These are phyloP conservation scores for Pugionium cornutum DNA, from an alignment of 345 rosid species.

Conservation along the genomic window DNA sequence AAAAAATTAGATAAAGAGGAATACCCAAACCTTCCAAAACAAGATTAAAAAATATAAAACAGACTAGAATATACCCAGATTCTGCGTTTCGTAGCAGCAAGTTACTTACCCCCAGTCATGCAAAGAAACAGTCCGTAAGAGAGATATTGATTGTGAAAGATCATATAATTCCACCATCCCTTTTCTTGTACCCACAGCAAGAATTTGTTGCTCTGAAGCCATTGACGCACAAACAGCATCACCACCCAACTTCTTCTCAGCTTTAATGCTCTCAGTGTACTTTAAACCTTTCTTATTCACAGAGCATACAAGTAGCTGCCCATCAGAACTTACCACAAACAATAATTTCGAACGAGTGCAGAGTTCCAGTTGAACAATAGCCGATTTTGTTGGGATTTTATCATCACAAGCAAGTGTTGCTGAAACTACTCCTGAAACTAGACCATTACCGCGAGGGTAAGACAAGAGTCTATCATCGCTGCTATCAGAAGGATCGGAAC, in stretches of 20 bases:
- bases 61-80: slow-evolving; percentile 1
- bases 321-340: slow-evolving; percentile 72
- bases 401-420: slow-evolving; percentile 40
- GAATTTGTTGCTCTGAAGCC: slow-evolving; percentile 88
- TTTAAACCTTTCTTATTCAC: slow-evolving; percentile 84
- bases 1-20: not conserved
- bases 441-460: slow-evolving; percentile 55
- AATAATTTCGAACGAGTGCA: slow-evolving; percentile 68
- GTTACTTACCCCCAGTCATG: slow-evolving; percentile 91
- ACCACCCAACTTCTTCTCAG: slow-evolving; percentile 66
- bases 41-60: not conserved
- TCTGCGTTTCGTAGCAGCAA: slow-evolving; percentile 11
- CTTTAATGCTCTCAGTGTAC: slow-evolving; percentile 66
- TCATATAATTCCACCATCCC: slow-evolving; percentile 87
- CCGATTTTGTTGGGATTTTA: slow-evolving; percentile 44
- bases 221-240: slow-evolving; percentile 81
- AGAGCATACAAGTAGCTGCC: slow-evolving; percentile 70
- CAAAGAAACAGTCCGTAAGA: slow-evolving; percentile 78
- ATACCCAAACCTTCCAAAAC: slow-evolving; percentile 8
- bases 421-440: slow-evolving; percentile 47
- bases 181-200: slow-evolving; percentile 93
- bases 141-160: slow-evolving; percentile 65
- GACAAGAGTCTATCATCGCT: slow-evolving; percentile 42
- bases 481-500: slow-evolving; percentile 38
- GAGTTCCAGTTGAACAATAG: slow-evolving; percentile 70